Evolutionary conservation across 1,284 basidiomycete genomes (phyloP).

Genomic region (Leccinum pachyderme): DNA sequence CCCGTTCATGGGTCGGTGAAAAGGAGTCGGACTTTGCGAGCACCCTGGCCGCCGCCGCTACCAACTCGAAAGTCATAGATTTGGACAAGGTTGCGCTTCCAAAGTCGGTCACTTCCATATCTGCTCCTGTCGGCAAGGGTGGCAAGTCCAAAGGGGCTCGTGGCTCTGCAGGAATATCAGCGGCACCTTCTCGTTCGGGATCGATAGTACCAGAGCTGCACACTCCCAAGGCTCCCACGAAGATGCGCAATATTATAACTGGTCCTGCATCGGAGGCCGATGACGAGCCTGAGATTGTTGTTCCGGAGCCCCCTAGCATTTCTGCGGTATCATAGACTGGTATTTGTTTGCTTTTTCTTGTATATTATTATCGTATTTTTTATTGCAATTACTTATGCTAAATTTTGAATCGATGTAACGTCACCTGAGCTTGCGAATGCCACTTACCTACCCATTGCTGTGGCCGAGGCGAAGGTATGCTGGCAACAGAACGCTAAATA

Average conservation of each 20-base stretch:
- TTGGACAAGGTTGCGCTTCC: conserved; percentile 34
- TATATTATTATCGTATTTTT: conserved; percentile 15
- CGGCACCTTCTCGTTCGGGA: conserved; percentile 52
- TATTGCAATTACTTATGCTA: conserved; percentile 1
- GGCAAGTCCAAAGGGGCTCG: conserved; percentile 41
- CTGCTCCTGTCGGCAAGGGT: conserved; percentile 37
- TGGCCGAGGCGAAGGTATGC: neutral
- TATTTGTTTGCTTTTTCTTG: conserved; percentile 8
- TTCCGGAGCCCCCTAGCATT: conserved; percentile 18
- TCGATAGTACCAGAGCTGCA: conserved; percentile 47
- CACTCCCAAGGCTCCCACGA: conserved; percentile 48
- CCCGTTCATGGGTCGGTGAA: conserved; percentile 72
- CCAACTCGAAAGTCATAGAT: conserved; percentile 30
- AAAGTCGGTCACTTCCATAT: conserved; percentile 39
- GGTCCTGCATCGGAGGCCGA: conserved; percentile 45
- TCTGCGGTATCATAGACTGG: conserved; percentile 21
- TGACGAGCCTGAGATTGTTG: conserved; percentile 38
- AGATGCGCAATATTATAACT: conserved; percentile 54
- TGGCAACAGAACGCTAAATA: neutral
- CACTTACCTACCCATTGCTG: neutral
- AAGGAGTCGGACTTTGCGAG: conserved; percentile 64
- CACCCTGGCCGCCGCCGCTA: conserved; percentile 31
- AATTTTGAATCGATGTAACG: no score
- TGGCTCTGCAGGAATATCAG: conserved; percentile 40
- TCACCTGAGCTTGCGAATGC: neutral